Base-by-base conservation (phyloP, 208 protist genomes). In the Phytomonas sp. region DNA sequence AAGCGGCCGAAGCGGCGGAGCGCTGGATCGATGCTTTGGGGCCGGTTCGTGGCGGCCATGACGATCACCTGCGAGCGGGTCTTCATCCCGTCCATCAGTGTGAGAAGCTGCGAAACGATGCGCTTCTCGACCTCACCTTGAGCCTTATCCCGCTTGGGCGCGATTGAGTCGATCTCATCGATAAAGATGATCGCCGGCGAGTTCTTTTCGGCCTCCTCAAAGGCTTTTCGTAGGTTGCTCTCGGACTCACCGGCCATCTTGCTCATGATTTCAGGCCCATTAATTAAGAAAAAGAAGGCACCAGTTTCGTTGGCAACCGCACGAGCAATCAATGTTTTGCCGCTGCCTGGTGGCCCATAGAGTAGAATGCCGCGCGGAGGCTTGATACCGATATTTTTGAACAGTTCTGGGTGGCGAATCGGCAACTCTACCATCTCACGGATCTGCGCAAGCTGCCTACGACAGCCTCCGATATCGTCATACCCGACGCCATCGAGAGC, bases 91-190 rank as follows among this genome's bases (percentile, higher is more conserved):
- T 99, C 99, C 99, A 99, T 99, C 8, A 99, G 92, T 26, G 99
- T 99, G 29, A 99, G 89, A 23, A 99, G 91, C 93, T 99, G 98
- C 29, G 99, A 99, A 9, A 99, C 99, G 82, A 99, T 99, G 78
- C 99, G 94, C 78, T 98, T 98, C 89, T 99, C 99, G 62, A 99
- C 99, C 87, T 99, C 99, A 69, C 99, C 99, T 80, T 99, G 87
- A 29, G 97, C 92, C 75, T 99, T 99, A 63, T 99, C 99, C 76
- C 99, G 92, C 90, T 99, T 99, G 60, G 99, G 99, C 8, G 99
- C 99, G 73, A 99, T 99, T 13, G 98, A 97, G 89, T 99, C 99
- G 70, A 99, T 99, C 88, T 99, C 99, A 83, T 99, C 99, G 82
- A 99, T 99, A 89, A 99, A 99, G 77, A 99, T 99, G 84, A 99